Base-by-base conservation (phyloP, 345 rosid species). In the Raphanus sativus region DNA sequence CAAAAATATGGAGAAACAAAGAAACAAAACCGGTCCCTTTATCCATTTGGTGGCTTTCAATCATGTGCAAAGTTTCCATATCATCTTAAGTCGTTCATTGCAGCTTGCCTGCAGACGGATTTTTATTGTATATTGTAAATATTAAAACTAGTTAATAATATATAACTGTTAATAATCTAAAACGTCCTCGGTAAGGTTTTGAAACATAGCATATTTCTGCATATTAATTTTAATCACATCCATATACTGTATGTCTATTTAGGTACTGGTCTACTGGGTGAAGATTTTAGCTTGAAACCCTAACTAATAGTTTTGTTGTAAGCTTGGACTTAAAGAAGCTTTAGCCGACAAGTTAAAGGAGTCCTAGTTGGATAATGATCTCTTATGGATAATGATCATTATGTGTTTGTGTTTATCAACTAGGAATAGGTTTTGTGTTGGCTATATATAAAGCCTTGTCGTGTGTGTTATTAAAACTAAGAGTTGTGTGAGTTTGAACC, bases 61-160 rank as follows among this genome's bases (percentile, higher is more conserved):
- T 78, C 77, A 78, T 60, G 81, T 78, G 81, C 69, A 4, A 59
- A 50, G 50, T 34, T 78, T 73, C 52, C 74, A 52, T 78, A 67
- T 48, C 65, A 73, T 78, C 77, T 73, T 26, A 73, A 60, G 59
- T 74, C 70, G 74, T 78, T 63, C 81, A 62, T 78, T 42, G n/a
- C 67, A 56, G 30, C 52, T 78, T 72, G 60, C 15, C 33, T 66
- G 69, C 69, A 30, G 29, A 65, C 76, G 70, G 8, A 0, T 16
- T 12, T 61, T 76, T 52, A 62, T 76, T 16, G 28, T 34, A 6
- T 69, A 76, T 68, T 68, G 54, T 34, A 33, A 16, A 28, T 50
- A 25, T 62, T 4, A 28, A 55, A 70, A 55, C 66, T 70, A 24
- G 25, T 63, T 34, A 17, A 63, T 34, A 34, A 34, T 70, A 62